Evolutionary conservation across 1,284 basidiomycete species (phyloP).

Genomic region (Cutaneotrichosporon spelunceum): DNA sequence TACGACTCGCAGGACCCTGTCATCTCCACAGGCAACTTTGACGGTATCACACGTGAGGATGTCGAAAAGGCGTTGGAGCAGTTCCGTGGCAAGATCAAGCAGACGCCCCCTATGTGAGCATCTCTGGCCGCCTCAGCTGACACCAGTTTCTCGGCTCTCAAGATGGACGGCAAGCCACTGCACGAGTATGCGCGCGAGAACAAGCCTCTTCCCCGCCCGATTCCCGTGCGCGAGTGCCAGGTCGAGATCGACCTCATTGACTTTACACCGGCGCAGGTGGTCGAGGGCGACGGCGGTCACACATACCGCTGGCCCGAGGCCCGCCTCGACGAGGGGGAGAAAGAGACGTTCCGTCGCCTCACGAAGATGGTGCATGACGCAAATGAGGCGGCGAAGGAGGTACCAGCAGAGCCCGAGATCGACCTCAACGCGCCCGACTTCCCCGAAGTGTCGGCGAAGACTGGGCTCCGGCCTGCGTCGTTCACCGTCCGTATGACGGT

Average conservation of each 20-base stretch:
- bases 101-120: slow-evolving; percentile 82
- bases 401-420: slow-evolving; percentile 35
- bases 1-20: slow-evolving; percentile 86
- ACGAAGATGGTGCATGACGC: slow-evolving; percentile 51
- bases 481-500: slow-evolving; percentile 88
- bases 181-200: slow-evolving; percentile 94
- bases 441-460: slow-evolving; percentile 50
- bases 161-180: slow-evolving; percentile 94
- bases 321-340: slow-evolving; percentile 65
- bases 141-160: slow-evolving; percentile 87
- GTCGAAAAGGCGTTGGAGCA: slow-evolving; percentile 68
- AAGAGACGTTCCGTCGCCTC: slow-evolving; percentile 64
- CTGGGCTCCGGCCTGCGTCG: slow-evolving; percentile 60
- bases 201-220: slow-evolving; percentile 85
- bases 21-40: slow-evolving; percentile 72
- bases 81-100: slow-evolving; percentile 84
- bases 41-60: slow-evolving; percentile 73
- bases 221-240: slow-evolving; percentile 79
- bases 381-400: slow-evolving; percentile 22
- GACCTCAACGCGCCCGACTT: slow-evolving; percentile 37
- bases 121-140: background rate
- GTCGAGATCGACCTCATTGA: slow-evolving; percentile 66
- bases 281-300: slow-evolving; percentile 46
- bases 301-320: slow-evolving; percentile 72
- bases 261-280: slow-evolving; percentile 48